phyloP scores from a whole-genome alignment of 768 basidiomycete genomes.

The Boletus vinaceobasis region DNA sequence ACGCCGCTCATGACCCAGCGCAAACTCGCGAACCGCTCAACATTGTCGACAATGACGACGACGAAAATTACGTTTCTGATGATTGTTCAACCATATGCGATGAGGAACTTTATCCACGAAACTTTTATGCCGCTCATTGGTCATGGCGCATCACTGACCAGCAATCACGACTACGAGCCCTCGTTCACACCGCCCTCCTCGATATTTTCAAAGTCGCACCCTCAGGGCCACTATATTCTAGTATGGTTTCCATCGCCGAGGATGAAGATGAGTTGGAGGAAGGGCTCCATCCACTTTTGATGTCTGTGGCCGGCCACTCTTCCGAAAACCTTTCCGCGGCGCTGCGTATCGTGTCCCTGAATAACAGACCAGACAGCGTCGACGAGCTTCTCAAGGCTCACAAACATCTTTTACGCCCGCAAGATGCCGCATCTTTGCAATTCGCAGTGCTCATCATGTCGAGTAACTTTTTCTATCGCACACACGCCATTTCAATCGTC shows the following conservation, averaged over 20 bases:
- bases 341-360: slow-evolving; percentile 47
- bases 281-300: slow-evolving; percentile 33
- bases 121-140: slow-evolving; percentile 53
- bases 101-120: slow-evolving; percentile 27
- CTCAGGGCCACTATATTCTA: slow-evolving; percentile 42
- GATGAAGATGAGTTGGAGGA: slow-evolving; percentile 33
- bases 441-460: slow-evolving; percentile 41
- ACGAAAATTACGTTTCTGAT: slow-evolving; percentile 25
- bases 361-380: slow-evolving; percentile 36
- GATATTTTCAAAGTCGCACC: slow-evolving; percentile 51
- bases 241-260: slow-evolving; percentile 38
- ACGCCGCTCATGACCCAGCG: neutral
- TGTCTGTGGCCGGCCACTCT: slow-evolving; percentile 43
- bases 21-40: neutral
- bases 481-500: slow-evolving; percentile 40
- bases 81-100: slow-evolving; percentile 20
- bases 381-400: slow-evolving; percentile 43
- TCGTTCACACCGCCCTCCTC: slow-evolving; percentile 45
- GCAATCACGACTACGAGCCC: slow-evolving; percentile 38
- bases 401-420: slow-evolving; percentile 57
- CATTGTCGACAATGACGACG: slow-evolving; percentile 33
- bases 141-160: slow-evolving; percentile 38
- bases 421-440: slow-evolving; percentile 48
- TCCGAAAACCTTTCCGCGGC: slow-evolving; percentile 54
- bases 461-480: slow-evolving; percentile 21